phyloP scores from a whole-genome alignment of 345 rosid genomes.

The Brassica juncea region DNA sequence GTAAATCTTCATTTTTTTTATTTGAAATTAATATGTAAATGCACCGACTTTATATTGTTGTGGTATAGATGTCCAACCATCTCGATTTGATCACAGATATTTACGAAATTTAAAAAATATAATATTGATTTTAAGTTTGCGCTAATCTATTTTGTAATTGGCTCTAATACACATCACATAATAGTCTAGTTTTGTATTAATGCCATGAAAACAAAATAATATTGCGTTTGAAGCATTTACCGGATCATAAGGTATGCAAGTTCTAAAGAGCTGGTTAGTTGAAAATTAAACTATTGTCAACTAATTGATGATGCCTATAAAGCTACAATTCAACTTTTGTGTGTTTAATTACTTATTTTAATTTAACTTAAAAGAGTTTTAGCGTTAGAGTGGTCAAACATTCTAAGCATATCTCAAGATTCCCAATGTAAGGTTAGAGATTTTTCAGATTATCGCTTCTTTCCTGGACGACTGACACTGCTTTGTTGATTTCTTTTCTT shows the following conservation, averaged over 20 bases:
- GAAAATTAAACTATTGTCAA: background rate
- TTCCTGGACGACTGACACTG: background rate
- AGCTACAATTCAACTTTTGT: background rate
- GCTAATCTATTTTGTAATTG: background rate
- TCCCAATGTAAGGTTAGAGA: background rate
- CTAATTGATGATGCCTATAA: background rate
- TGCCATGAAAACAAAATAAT: background rate
- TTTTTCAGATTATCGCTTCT: background rate
- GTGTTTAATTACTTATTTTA: background rate
- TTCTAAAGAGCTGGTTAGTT: background rate
- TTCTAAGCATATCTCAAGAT: background rate
- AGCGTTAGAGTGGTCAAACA: background rate
- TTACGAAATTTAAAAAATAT: background rate
- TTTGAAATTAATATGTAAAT: background rate
- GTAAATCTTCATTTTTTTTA: slow-evolving; percentile 25
- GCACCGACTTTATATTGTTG: slow-evolving; percentile 9
- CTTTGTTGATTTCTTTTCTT: background rate
- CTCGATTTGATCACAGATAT: background rate
- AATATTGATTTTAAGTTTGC: background rate
- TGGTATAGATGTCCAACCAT: slow-evolving; percentile 4
- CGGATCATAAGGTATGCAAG: background rate
- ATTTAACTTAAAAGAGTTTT: background rate
- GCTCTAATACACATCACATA: background rate
- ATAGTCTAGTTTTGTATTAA: background rate
- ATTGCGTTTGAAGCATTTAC: background rate